Evolutionary conservation across 192 early-diverging fungal genomes (phyloP).

Genomic region (Entomortierella chlamydospora): DNA sequence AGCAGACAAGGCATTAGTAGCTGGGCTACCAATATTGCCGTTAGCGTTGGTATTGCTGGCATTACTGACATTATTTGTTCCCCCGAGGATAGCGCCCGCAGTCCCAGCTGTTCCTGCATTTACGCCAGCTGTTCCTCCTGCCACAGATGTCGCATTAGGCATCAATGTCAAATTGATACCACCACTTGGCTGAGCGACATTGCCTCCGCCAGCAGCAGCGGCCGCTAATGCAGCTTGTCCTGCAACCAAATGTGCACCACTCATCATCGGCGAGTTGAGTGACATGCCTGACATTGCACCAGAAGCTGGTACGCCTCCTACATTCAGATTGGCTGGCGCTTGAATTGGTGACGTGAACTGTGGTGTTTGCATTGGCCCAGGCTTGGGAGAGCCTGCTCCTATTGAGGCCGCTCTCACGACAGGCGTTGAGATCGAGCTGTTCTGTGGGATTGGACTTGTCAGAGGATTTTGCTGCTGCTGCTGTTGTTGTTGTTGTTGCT

Average conservation of each 20-base stretch:
- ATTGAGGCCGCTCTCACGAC: constrained; percentile 39
- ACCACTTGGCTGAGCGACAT: not conserved
- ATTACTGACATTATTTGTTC: not conserved
- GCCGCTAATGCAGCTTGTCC: constrained; percentile 11
- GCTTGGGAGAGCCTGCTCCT: constrained; percentile 29
- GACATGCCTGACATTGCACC: not conserved
- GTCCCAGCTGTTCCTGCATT: constrained; percentile 9
- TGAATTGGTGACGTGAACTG: constrained; percentile 41
- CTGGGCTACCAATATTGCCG: not conserved
- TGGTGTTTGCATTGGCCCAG: constrained; percentile 24
- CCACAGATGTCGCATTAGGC: not conserved
- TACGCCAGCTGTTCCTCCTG: not conserved
- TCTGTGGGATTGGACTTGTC: constrained; percentile 32
- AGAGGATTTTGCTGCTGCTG: constrained; percentile 34
- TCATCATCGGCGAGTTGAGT: constrained; percentile 31
- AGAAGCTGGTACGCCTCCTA: constrained; percentile 6
- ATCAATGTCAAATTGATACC: not conserved
- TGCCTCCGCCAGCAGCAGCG: constrained; percentile 12
- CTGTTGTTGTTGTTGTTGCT: constrained; percentile 20
- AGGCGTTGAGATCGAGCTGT: constrained; percentile 26
- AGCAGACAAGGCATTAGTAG: not conserved
- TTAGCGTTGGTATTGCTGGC: constrained; percentile 2
- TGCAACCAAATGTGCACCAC: constrained; percentile 14
- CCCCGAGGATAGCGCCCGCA: not conserved
- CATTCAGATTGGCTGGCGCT: constrained; percentile 31